Percentiles rank a stretch among this genome's conserved stretches.
phyloP scores from a whole-genome alignment of 2,329 filamentous ascomycete genomes.

The Venturia nashicola region DNA sequence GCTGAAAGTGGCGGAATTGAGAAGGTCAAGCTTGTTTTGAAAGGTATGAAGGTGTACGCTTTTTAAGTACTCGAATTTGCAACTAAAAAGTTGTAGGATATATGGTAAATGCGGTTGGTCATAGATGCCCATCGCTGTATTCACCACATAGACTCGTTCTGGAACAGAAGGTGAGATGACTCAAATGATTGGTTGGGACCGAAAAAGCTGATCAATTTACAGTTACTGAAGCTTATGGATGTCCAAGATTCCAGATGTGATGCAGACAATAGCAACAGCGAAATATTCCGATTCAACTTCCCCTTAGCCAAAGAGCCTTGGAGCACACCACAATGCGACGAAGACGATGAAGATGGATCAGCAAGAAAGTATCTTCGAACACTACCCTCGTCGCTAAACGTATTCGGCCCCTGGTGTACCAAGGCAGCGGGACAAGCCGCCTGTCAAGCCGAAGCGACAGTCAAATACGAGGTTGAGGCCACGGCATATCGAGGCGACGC shows the following conservation, averaged over 20 bases:
- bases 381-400: slow-evolving; percentile 1
- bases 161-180: not conserved
- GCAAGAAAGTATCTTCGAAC: not conserved
- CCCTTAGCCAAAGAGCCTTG: not conserved
- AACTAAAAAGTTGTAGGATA: not conserved
- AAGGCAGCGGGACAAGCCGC: slow-evolving; percentile 2
- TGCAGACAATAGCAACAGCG: not conserved
- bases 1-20: slow-evolving; percentile 1
- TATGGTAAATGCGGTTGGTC: slow-evolving; percentile 6
- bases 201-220: not conserved
- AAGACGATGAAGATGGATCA: slow-evolving; percentile 1
- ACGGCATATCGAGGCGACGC: slow-evolving; percentile 4
- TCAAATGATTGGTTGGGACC: not conserved
- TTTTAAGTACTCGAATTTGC: not conserved
- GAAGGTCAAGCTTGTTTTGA: slow-evolving; percentile 9
- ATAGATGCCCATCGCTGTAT: slow-evolving; percentile 4
- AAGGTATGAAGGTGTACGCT: not conserved
- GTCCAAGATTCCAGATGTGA: slow-evolving; percentile 3
- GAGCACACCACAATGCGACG: not conserved
- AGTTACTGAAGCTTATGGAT: slow-evolving; percentile 8
- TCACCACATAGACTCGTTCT: slow-evolving; percentile 4
- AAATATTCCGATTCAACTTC: slow-evolving; percentile 6
- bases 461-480: slow-evolving; percentile 9
- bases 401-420: slow-evolving; percentile 8
- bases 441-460: slow-evolving; percentile 4